Percentiles rank a stretch among this genome's conserved stretches.
Evolutionary conservation across 164 flowering plant species (phyloP).

Genomic region (Warburgia ugandensis): DNA sequence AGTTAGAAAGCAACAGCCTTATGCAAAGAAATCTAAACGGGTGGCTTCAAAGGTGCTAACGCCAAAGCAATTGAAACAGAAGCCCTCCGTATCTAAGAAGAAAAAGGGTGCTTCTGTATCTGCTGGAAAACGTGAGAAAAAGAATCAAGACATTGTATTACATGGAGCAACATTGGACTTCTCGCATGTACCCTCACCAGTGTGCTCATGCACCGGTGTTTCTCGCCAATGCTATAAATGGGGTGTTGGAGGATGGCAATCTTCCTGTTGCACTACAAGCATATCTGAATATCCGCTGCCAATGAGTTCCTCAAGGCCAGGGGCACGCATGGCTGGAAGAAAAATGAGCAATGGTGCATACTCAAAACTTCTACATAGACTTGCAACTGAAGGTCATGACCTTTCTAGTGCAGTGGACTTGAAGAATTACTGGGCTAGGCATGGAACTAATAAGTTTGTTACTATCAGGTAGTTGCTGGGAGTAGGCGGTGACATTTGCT

Average conservation of each 20-base stretch:
- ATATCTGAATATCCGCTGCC: constrained; percentile 78
- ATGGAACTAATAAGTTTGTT: constrained; percentile 93
- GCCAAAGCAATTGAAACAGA: constrained; percentile 23
- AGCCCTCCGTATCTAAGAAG: constrained; percentile 29
- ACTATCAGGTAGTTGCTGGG: constrained; percentile 63
- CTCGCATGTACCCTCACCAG: constrained; percentile 69
- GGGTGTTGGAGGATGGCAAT: constrained; percentile 99
- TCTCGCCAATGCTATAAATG: constrained; percentile 87
- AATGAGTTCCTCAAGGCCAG: constrained; percentile 80
- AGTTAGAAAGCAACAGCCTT: background rate
- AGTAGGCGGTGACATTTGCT: background rate
- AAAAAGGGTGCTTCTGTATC: constrained; percentile 29
- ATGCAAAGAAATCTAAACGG: background rate
- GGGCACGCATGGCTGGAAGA: constrained; percentile 87
- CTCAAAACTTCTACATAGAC: constrained; percentile 85
- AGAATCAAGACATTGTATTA: constrained; percentile 49
- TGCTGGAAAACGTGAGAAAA: constrained; percentile 43
- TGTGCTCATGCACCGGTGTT: constrained; percentile 78
- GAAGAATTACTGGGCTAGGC: constrained; percentile 85
- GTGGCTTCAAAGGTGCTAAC: constrained; percentile 52
- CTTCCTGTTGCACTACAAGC: constrained; percentile 85
- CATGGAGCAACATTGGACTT: constrained; percentile 78
- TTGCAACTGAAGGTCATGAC: constrained; percentile 63
- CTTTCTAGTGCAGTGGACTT: constrained; percentile 73
- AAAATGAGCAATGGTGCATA: constrained; percentile 95